phyloP scores from a whole-genome alignment of 345 rosid species.

The Laguncularia racemosa region DNA sequence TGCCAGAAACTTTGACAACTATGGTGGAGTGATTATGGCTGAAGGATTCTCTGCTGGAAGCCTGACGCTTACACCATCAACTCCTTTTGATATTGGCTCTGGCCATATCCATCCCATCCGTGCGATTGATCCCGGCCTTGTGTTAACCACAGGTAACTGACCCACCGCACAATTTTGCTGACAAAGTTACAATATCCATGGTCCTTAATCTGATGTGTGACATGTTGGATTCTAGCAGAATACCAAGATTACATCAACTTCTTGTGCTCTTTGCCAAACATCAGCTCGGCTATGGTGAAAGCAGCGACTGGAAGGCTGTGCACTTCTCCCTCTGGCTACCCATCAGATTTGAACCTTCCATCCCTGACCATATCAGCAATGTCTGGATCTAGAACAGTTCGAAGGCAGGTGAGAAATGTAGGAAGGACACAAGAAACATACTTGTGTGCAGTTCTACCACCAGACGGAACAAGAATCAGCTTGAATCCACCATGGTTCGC shows the following conservation, averaged over 20 bases:
- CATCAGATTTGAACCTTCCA: conserved; percentile 67
- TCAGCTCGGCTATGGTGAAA: conserved; percentile 22
- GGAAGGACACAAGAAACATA: conserved; percentile 47
- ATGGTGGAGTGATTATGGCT: conserved; percentile 44
- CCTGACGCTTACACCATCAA: conserved; percentile 34
- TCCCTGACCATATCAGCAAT: conserved; percentile 62
- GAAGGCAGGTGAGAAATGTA: conserved; percentile 52
- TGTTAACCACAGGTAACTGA: conserved; percentile 46
- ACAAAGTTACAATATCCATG: no score
- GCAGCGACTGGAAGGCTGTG: conserved; percentile 52
- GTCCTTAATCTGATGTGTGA: background rate
- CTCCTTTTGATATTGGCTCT: conserved; percentile 62
- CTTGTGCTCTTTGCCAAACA: conserved; percentile 59
- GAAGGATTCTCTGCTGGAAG: conserved; percentile 33
- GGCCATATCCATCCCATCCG: conserved; percentile 60
- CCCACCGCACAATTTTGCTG: no score
- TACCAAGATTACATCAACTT: conserved; percentile 61
- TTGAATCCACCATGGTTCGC: conserved; percentile 60
- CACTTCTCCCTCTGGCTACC: conserved; percentile 31
- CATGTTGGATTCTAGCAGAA: conserved; percentile 24
- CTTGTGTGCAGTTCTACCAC: conserved; percentile 38
- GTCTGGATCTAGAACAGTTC: conserved; percentile 25
- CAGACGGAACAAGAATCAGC: conserved; percentile 49
- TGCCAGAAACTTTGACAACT: conserved; percentile 37
- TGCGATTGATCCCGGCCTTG: conserved; percentile 79